A percentile compares a stretch with the other conserved stretches of the same genome.
phyloP scores from a whole-genome alignment of 2,329 filamentous ascomycete genomes.

The Podosphaera leucotricha region DNA sequence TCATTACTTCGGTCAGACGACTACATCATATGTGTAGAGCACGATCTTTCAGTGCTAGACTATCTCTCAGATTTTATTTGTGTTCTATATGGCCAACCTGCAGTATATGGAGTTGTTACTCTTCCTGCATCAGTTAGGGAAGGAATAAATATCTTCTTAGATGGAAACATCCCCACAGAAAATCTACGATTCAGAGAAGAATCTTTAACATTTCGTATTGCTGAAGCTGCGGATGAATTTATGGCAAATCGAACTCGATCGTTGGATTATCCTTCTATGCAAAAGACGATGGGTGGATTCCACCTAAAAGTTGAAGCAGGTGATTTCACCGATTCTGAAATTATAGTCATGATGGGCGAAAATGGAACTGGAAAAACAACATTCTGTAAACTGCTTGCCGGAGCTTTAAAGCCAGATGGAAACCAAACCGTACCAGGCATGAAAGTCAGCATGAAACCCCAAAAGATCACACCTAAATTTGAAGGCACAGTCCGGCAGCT shows the following conservation, averaged over 20 bases:
- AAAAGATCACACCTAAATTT: conserved; percentile 98
- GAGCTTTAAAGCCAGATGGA: conserved; percentile 75
- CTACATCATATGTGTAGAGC: conserved; percentile 97
- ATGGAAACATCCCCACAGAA: conserved; percentile 93
- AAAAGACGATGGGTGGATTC: conserved; percentile 82
- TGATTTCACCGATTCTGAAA: conserved; percentile 91
- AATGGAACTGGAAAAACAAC: conserved; percentile 99
- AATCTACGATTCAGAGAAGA: conserved; percentile 97
- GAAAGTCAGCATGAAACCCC: conserved; percentile 98
- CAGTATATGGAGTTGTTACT: conserved; percentile 93
- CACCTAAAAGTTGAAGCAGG: conserved; percentile 60
- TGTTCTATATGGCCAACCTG: conserved; percentile 84
- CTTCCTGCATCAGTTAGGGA: conserved; percentile 88
- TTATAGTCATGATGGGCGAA: conserved; percentile 99
- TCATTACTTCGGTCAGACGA: conserved; percentile 70
- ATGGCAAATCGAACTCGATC: conserved; percentile 61
- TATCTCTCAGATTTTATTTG: conserved; percentile 98
- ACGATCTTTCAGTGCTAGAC: conserved; percentile 94
- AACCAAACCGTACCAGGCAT: conserved; percentile 61
- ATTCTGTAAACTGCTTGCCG: conserved; percentile 89
- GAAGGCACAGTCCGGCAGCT: conserved; percentile 89
- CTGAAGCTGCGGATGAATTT: conserved; percentile 75
- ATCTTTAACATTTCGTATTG: conserved; percentile 82
- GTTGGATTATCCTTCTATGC: conserved; percentile 74
- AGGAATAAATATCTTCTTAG: conserved; percentile 98